Evolutionary conservation across 768 basidiomycete species (phyloP), one percentile per base, ranked within the genome.

Genomic region (Phylloporus scabripes): DNA sequence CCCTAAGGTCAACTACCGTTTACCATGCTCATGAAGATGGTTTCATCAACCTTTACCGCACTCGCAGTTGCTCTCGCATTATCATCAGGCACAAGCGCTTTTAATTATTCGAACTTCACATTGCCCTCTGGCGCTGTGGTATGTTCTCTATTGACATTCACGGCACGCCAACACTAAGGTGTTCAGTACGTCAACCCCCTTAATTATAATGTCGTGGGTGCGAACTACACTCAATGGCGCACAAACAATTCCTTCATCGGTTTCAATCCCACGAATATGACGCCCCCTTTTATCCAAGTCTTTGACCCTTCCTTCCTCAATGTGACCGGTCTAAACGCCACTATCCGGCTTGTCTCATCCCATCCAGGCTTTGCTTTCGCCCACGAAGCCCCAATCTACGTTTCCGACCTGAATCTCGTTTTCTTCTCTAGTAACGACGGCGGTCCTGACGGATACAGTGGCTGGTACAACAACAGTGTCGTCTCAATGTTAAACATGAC

Each of bases 371-470:
- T 81, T 63, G 83, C 83, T 1, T 80, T 89, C 54, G 86, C 87
- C 11, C 87, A 91, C 57, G 89, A 91, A 66, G 89, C 85, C 3
- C 85, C 85, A 0, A 71, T 89, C 1, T 88, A 81, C 64, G 71
- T 79, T 20, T 67, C 80, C 3, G 72, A 70, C 29, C 82, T 81
- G 20, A 77, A 89, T 56, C 78, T 83, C 49, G 71, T 92, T 4
- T 83, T 81, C 68, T 91, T 91, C 57, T 74, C 78, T 4, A 83
- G 82, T 64, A 86, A 80, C 50, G 80, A 77, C 51, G 85, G 87
- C 5, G 85, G 85, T 2, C 49, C 77, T 29, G 71, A 83, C 2
- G 84, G 85, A 7, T 74, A 77, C 59, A 87, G 78, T 46, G 82
- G 81, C 53, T 63, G 82, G 45, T 64, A 84, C 52, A 76, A 82